Evolutionary conservation across 164 flowering plant species (phyloP).

Genomic region (Chimonanthus praecox): DNA sequence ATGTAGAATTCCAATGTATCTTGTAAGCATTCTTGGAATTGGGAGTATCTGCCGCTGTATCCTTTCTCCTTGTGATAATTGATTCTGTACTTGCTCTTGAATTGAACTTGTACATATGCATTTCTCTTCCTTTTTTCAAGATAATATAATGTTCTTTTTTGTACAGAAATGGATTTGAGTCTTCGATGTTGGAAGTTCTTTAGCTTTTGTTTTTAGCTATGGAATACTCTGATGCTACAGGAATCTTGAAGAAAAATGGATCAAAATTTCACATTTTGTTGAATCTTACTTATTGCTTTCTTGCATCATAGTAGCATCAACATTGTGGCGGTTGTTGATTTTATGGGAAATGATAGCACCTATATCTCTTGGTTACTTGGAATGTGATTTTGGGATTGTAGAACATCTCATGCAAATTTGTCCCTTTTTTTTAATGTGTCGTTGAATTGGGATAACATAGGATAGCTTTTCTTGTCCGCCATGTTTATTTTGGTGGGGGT

Average conservation of each 20-base stretch:
- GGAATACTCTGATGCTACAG: neutral
- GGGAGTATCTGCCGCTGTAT: constrained; percentile 8
- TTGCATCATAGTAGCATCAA: neutral
- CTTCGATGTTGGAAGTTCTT: neutral
- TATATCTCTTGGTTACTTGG: neutral
- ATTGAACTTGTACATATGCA: neutral
- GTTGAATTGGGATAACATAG: too few relatives aligned
- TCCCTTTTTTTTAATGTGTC: too few relatives aligned
- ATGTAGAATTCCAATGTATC: constrained; percentile 15
- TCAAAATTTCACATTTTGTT: too few relatives aligned
- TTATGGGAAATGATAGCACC: too few relatives aligned
- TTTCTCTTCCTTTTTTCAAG: neutral
- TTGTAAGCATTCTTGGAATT: constrained; percentile 6
- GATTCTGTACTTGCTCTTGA: neutral
- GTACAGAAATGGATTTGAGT: neutral
- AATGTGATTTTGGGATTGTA: neutral
- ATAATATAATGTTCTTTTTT: neutral
- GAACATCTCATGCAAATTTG: neutral
- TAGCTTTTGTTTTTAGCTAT: neutral
- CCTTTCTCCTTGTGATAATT: neutral
- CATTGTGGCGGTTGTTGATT: neutral
- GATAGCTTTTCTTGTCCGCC: too few relatives aligned
- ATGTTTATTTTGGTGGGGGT: too few relatives aligned
- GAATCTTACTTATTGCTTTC: neutral
- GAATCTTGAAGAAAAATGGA: neutral